Conservation (phyloP, 192 early-diverging fungal genomes). For the Anaeromyces robustus region DNA sequence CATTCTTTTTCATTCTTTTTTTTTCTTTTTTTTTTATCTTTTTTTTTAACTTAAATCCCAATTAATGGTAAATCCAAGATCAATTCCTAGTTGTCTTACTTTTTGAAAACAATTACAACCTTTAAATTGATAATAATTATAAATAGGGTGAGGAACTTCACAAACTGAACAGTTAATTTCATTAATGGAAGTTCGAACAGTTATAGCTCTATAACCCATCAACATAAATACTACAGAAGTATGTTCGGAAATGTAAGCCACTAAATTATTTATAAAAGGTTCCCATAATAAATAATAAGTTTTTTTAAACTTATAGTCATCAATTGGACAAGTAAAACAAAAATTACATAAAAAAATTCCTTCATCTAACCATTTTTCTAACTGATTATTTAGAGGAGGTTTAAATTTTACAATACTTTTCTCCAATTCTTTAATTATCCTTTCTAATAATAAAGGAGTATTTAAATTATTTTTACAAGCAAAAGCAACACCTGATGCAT, state of each 20-base stretch:
- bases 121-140: not conserved
- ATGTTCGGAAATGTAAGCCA: not conserved
- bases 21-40: no score
- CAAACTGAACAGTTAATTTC: not conserved
- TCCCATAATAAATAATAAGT: not conserved
- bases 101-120: not conserved
- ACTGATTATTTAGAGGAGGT: no score
- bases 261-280: not conserved
- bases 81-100: not conserved
- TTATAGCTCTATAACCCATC: not conserved
- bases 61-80: not conserved
- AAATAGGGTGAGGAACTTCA: not conserved
- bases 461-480: no score
- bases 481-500: no score
- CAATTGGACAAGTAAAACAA: no score
- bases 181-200: not conserved
- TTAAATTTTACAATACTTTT: no score
- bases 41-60: not conserved
- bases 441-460: no score
- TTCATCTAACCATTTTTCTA: no score
- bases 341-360: no score
- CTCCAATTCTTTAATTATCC: no score
- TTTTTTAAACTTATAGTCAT: no score
- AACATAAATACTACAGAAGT: not conserved
- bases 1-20: no score